Evolutionary conservation across 257 asterid species (phyloP).

Genomic region (Solanum corneliomulleri): DNA sequence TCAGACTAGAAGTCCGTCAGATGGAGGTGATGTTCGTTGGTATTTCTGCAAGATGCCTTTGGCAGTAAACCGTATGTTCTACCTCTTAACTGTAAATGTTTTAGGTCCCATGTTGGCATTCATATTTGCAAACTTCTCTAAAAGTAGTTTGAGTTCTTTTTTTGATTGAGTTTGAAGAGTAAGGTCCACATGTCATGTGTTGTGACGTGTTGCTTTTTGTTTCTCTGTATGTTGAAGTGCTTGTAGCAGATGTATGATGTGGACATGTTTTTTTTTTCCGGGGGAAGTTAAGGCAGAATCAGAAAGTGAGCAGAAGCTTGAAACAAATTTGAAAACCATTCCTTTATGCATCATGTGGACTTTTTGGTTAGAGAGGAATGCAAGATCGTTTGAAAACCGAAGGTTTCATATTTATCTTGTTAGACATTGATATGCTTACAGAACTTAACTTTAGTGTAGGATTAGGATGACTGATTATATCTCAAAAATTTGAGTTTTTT

Average conservation of each 20-base stretch:
- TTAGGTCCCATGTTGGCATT: not conserved
- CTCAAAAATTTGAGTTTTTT: not conserved
- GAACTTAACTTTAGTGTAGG: not conserved
- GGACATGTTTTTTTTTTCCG: not conserved
- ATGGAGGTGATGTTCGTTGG: conserved; percentile 92
- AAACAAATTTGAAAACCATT: not conserved
- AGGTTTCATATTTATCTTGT: not conserved
- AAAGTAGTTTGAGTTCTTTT: not conserved
- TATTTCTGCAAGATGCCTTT: conserved; percentile 81
- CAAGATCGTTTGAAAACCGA: not conserved
- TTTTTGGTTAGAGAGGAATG: not conserved
- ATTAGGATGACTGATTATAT: not conserved
- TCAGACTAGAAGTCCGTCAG: conserved; percentile 84
- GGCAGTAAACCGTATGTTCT: conserved; percentile 58
- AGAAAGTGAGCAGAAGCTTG: not conserved
- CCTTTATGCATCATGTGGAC: not conserved
- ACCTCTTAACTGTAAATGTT: not conserved
- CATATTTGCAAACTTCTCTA: not conserved
- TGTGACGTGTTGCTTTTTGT: not conserved
- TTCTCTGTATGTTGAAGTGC: not conserved
- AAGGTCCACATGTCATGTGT: not conserved
- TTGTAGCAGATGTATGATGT: not conserved
- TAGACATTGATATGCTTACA: not conserved
- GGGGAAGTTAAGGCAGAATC: not conserved
- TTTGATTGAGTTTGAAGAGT: not conserved